Base-by-base conservation (phyloP, 345 rosid genomes). In the Rubroshorea leprosula region DNA sequence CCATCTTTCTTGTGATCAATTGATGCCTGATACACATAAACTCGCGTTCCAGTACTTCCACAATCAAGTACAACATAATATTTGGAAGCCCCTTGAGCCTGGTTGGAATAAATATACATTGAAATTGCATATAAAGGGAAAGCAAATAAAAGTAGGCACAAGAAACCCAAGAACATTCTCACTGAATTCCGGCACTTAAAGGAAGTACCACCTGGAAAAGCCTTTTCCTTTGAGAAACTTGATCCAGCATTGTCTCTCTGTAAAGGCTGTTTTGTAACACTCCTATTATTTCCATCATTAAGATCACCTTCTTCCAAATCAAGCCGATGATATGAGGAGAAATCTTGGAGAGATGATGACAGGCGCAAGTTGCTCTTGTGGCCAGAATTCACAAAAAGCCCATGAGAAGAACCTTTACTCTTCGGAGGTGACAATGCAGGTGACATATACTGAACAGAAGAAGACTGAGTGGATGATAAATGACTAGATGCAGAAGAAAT, bases 31-130 rank as follows among this genome's bases (percentile, higher is more conserved):
- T 93, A 89, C 39, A 89, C 95, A 68, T 77, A 81, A 50, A 80
- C 96, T 59, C 97, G 85, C 68, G 97, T 93, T 68, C 99, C 99
- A 5, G 99, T 93, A 74, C 99, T 93, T 67, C 99, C 99, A 73
- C 99, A 89, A 60, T 93, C 99, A 67, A 93, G 88, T 71, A 93
- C 97, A 56, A 93, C 89, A 60, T 83, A 93, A 68, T 76, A 93
- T 70, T 81, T 85, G 44, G 97, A 82, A 16, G 78, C 71, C 66
- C 88, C 92, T 25, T 69, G 78, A 55, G 86, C 85, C 94, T 85
- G 85, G 77, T 82, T 75, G 57, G 91, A 78, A 74, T 83, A 78
- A 66, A 79, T 61, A 65, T 73, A 85, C 71, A 78, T 68, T 45
- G 79, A 58, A 74, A 74, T 62, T 72, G 77, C 61, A 72, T 75